Evolutionary conservation across 129 eudicot genomes (phyloP).

Genomic region (Solidago caesia): DNA sequence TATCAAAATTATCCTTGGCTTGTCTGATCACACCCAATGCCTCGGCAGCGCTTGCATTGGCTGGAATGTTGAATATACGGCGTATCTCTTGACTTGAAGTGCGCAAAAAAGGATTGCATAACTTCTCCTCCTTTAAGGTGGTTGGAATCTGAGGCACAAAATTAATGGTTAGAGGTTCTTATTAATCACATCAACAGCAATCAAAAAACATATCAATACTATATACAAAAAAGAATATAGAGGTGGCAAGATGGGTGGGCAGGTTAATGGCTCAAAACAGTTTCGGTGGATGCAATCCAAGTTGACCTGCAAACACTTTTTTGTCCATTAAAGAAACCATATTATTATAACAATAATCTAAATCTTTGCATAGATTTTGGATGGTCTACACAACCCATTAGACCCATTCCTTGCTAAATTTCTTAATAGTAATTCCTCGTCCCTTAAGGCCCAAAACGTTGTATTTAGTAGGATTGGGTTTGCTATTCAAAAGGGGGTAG

Average conservation of each 20-base stretch:
- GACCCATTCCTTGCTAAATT: not conserved
- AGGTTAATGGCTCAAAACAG: not conserved
- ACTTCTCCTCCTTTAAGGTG: slow-evolving; percentile 66
- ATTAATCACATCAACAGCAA: not conserved
- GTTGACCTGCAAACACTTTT: not conserved
- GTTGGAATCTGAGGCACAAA: slow-evolving; percentile 73
- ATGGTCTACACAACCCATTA: no score
- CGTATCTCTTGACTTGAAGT: slow-evolving; percentile 79
- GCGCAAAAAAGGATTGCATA: slow-evolving; percentile 87
- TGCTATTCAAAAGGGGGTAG: no score
- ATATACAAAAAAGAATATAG: slow-evolving; percentile 1
- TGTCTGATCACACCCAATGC: slow-evolving; percentile 72
- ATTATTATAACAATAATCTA: no score
- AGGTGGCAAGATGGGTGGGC: not conserved
- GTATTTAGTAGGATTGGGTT: no score
- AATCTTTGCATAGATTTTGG: no score
- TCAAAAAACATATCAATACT: not conserved
- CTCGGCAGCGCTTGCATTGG: slow-evolving; percentile 64
- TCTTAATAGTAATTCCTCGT: no score
- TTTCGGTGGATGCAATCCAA: not conserved
- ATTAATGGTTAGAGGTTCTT: slow-evolving; percentile 11
- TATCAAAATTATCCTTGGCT: slow-evolving; percentile 72
- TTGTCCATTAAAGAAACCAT: not conserved
- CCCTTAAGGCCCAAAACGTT: no score
- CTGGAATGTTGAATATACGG: slow-evolving; percentile 51